Base-by-base conservation (phyloP, 495 filamentous ascomycete genomes). In the Trichoderma reesei region DNA sequence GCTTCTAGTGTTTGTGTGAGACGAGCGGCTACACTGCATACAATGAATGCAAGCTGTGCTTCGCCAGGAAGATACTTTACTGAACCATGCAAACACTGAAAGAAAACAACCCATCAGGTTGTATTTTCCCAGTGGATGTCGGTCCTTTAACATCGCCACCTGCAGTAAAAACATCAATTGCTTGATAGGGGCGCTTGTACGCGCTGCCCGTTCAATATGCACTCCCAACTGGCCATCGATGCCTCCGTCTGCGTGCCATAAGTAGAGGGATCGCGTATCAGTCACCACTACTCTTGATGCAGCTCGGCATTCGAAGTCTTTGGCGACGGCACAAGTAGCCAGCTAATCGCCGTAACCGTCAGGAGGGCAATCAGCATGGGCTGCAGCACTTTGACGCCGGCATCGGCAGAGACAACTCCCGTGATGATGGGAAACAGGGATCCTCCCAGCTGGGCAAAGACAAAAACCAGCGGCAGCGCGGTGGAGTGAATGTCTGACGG, bases 361-460 rank as follows among this genome's bases (percentile, higher is more conserved):
- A 82, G 70, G 63, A 83, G 67, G 0, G 70, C 79, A 13, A 79
- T 67, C 60, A 83, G 74, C 41, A 83, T 79, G 1, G 81, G 81
- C 56, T 81, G 81, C 64, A 83, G 62, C 1, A 80, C 79, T 37
- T 72, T 68, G 14, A 83, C 79, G 9, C 81, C 79, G 0, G 72
- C 72, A 18, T 69, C 71, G 14, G 77, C 72, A 33, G 78, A 79
- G 46, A 83, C 73, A 3, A 80, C 64, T 18, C 81, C 81, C 0
- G 80, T 82, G 26, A 82, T 67, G 48, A 78, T 79, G 2, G 81
- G 81, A 65, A 82, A 83, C 0, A 79, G 65, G 5, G 79, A 78
- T 13, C 77, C 79, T 6, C 81, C 81, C 16, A 76, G 74, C 67
- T 82, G 79, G 5, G 76, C 80, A 37, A 80, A 56, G 20, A 80